Conservation (phyloP, 148 eudicot species). For the Vaccinium macrocarpon region DNA sequence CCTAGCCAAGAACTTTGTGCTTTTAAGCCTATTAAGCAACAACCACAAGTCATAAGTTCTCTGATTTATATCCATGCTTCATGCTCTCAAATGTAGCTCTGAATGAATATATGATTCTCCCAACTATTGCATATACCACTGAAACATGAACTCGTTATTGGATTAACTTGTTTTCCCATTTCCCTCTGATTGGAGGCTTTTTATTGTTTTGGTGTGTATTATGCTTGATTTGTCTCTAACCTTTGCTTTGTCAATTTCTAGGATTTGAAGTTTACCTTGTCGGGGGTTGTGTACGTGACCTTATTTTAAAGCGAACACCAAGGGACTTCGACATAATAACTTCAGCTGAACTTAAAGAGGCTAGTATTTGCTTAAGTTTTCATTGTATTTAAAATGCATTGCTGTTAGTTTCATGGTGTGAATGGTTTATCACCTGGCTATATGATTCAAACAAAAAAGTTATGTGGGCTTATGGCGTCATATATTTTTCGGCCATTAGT, state of each 20-base stretch:
- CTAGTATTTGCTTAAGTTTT: conserved; percentile 24
- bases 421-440: not conserved
- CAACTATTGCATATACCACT: not conserved
- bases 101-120: not conserved
- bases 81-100: conserved; percentile 1
- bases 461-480: no score
- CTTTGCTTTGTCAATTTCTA: conserved; percentile 23
- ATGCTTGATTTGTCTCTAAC: not conserved
- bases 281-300: conserved; percentile 97
- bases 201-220: not conserved
- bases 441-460: not conserved
- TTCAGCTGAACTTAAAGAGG: conserved; percentile 82
- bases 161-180: not conserved
- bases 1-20: not conserved
- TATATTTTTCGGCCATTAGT: not conserved
- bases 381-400: not conserved
- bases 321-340: conserved; percentile 91
- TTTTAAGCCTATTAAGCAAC: not conserved
- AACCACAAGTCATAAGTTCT: not conserved
- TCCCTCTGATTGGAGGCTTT: not conserved
- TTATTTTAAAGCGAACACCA: conserved; percentile 73
- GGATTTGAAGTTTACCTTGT: conserved; percentile 95
- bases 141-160: conserved; percentile 16
- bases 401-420: not conserved
- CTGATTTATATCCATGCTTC: not conserved